Base-by-base conservation (phyloP, 2,329 filamentous ascomycete genomes). In the Aspergillus brunneoviolaceus region DNA sequence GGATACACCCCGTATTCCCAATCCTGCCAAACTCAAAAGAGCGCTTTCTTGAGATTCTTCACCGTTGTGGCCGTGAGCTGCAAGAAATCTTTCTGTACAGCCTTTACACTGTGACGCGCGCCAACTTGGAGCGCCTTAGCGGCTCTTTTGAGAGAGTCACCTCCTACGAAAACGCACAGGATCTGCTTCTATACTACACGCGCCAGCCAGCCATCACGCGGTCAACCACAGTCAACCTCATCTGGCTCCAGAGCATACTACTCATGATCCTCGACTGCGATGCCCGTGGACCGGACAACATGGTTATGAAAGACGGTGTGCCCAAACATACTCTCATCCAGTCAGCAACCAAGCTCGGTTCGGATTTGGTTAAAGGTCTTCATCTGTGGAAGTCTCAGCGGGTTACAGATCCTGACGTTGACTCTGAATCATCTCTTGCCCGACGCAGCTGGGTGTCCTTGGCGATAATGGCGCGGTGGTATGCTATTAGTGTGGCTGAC, bases 181-280 rank as follows among this genome's bases (percentile, higher is more conserved):
- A 78, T 56, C 64, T 75, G 35, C 60, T 79, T n/a, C 63, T 76
- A 35, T 73, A 73, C 47, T 72, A 76, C 58, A 74, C 75, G 23
- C 74, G 76, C 10, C 75, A 78, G 54, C 71, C 73, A 19, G 69
- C 73, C 19, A 65, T 73, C 27, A 64, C 73, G 27, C 73, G 76
- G 16, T 66, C 72, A 7, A 69, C 70, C 3, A 66, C 74, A 1
- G 69, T 72, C 39, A 79, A 79, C 59, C 57, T 79, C 27, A 66
- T 79, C 23, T 76, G 74, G 67, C 69, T 79, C n/a, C 77, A 79
- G 61, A 73, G 72, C 33, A 67, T 78, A 52, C 67, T 76, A 9
- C 65, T 80, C 21, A 74, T 80, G 72, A 72, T 77, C 19, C 70
- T 80, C 11, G 78, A 80, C 49, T 76, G 75, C 58, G 77, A 79